Base-by-base conservation (phyloP, 805 yeast genomes). In the Danielia reshetovae region DNA sequence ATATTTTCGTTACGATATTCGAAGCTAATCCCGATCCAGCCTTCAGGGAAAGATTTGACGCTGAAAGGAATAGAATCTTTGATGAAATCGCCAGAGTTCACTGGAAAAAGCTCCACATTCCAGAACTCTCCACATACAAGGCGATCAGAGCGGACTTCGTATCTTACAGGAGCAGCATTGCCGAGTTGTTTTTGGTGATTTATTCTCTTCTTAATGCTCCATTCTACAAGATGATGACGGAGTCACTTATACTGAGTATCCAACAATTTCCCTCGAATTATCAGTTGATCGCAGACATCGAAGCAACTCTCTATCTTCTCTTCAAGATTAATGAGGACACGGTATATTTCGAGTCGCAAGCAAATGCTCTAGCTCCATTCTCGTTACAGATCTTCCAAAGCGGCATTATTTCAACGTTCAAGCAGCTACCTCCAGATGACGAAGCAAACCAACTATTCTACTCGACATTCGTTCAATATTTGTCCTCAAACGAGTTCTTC, bases 101-200 rank as follows among this genome's bases (percentile, higher is more conserved):
- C 56, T 81, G 93, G 81, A 62, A 68, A 3, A 86, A 87, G 46
- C 66, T 78, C 3, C 81, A 75, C 31, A 52, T 72, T 16, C 65
- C 64, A 12, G 66, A 64, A 24, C 51, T 55, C 4, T 48, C 50
- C 6, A 54, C 55, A 2, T 48, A 58, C 14, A 49, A 48, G 16
- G 58, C 61, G 7, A 52, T 52, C 17, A 55, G 63, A 38, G 68
- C 71, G 14, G 94, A 82, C 44, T 85, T 88, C 49, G 58, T 60
- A 15, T 70, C 77, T 17, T 90, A 77, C 56, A 71, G 97, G 46
- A 62, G 75, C 21, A 90, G 83, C 41, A 81, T 83, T 7, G 74
- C 81, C 1, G 97, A 93, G 46, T 67, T 89, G 24, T 75, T 85
- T 43, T 93, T 87, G 35, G 66, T 77, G 0, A 58, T 81, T 2